Evolutionary conservation across 805 yeast genomes (phyloP), one percentile per base, ranked within the genome.

Genomic region (Candida multigemmis): DNA sequence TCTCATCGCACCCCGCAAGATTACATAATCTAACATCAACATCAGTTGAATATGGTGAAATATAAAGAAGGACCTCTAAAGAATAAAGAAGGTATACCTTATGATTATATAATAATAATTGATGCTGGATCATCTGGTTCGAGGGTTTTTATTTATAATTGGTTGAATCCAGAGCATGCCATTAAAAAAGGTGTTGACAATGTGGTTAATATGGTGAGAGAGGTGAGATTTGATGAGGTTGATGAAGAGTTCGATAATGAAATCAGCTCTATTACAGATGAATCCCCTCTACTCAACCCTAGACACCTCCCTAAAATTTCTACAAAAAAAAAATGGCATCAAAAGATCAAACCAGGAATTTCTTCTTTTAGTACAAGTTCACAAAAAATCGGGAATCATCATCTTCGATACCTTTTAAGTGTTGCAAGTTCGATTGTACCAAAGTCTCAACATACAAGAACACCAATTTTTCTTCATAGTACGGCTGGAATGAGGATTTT

Each of bases 51-150:
- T n/a, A n/a, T n/a, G n/a, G n/a, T n/a, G 14, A 17, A 14, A 10
- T 23, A 30, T 4, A 28, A 37, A 19, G 31, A 42, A 6, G 67
- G 66, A 3, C 61, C 65, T 0, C 36, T 65, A 3, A 43, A 44
- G 16, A 61, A 65, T 27, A 38, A 45, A 3, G 44, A 60, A 2
- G 68, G 68, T 2, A 47, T 65, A 1, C 78, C 79, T 1, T 71
- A 68, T 32, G 74, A 76, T 43, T 76, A 74, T 42, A 66, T 75
- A 3, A 62, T 76, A 3, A 59, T 76, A 4, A 65, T 76, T 2
- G 84, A 76, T 45, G 71, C 81, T 1, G 83, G 84, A 0, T 73
- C 81, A 3, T 72, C 65, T 31, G 83, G 83, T 0, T 68, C 80
- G 0, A 45, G 83, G 12, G 80, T 76, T 0, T 72, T 60, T 37